A percentile compares a stretch with the other conserved stretches of the same genome.
Evolutionary conservation across 805 yeast genomes (phyloP).

Genomic region (Candida awuae): DNA sequence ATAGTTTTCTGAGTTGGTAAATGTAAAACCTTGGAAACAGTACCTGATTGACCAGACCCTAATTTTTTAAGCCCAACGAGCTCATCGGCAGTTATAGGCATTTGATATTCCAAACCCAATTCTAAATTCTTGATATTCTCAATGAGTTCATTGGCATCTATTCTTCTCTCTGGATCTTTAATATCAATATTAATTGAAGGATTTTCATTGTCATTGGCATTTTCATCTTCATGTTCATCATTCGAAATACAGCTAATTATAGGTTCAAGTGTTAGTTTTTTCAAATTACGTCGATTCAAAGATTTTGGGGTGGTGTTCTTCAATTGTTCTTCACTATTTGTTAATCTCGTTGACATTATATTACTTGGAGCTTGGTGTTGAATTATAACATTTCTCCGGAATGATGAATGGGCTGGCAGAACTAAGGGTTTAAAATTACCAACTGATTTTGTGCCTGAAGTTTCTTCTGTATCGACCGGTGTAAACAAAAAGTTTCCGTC

Average conservation of each 20-base stretch:
- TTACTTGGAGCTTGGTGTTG: slow-evolving; percentile 9
- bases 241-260: too few species aligned
- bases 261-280: slow-evolving; percentile 40
- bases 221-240: too few species aligned
- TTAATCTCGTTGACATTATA: slow-evolving; percentile 10
- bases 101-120: slow-evolving; percentile 45
- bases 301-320: slow-evolving; percentile 29
- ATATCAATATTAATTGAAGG: slow-evolving; percentile 7
- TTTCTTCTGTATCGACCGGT: neutral
- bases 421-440: neutral
- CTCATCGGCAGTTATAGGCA: slow-evolving; percentile 53
- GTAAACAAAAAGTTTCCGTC: slow-evolving; percentile 1
- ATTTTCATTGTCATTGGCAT: neutral
- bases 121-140: slow-evolving; percentile 42
- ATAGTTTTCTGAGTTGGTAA: slow-evolving; percentile 79
- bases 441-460: too few species aligned
- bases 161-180: slow-evolving; percentile 26
- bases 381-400: too few species aligned
- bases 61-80: slow-evolving; percentile 65
- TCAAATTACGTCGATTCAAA: slow-evolving; percentile 50
- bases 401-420: too few species aligned
- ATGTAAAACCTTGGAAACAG: slow-evolving; percentile 82
- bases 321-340: slow-evolving; percentile 8
- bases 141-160: slow-evolving; percentile 31
- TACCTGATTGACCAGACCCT: slow-evolving; percentile 93